Percentiles rank a stretch among this genome's conserved stretches.
phyloP scores from a whole-genome alignment of 495 filamentous ascomycete species.

The Neurospora pannonica region DNA sequence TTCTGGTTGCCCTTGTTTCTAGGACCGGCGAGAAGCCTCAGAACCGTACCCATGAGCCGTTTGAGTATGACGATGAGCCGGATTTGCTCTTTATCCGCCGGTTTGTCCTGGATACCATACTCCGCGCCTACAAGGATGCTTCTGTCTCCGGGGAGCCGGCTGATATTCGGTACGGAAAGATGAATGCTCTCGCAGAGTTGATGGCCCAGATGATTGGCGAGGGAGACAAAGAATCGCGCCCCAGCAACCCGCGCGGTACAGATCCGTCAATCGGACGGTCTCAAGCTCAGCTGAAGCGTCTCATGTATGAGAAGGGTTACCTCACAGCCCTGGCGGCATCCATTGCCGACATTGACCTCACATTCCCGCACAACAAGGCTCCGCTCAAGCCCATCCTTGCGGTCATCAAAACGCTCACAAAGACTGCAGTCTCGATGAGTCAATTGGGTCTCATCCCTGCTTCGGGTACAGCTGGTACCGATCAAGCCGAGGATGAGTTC shows the following conservation, averaged over 20 bases:
- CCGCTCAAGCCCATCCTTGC: conserved; percentile 93
- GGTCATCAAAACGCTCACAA: conserved; percentile 76
- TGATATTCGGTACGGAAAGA: conserved; percentile 77
- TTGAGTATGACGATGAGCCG: conserved; percentile 69
- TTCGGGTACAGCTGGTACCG: conserved; percentile 43
- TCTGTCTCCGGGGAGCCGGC: conserved; percentile 65
- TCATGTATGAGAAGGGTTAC: conserved; percentile 98
- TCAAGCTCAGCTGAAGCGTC: conserved; percentile 69
- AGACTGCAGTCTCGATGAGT: conserved; percentile 76
- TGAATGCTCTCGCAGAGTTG: conserved; percentile 77
- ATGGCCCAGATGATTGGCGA: conserved; percentile 88
- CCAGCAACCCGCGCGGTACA: conserved; percentile 29
- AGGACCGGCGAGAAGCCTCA: conserved; percentile 72
- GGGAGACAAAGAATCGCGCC: conserved; percentile 47
- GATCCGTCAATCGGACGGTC: conserved; percentile 30
- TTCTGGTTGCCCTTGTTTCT: conserved; percentile 76
- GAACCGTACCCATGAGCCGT: conserved; percentile 34
- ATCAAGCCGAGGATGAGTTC: conserved; percentile 70
- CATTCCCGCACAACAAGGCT: conserved; percentile 83
- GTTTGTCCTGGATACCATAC: conserved; percentile 87
- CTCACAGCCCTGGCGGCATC: conserved; percentile 80
- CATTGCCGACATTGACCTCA: conserved; percentile 91
- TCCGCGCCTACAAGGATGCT: conserved; percentile 88
- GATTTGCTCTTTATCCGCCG: conserved; percentile 87
- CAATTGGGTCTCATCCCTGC: conserved; percentile 61